A percentile compares a stretch with the other conserved stretches of the same genome.
These are phyloP conservation scores for Colletotrichum melonis DNA, from an alignment of 2,329 filamentous ascomycete species.

Conservation along the genomic window DNA sequence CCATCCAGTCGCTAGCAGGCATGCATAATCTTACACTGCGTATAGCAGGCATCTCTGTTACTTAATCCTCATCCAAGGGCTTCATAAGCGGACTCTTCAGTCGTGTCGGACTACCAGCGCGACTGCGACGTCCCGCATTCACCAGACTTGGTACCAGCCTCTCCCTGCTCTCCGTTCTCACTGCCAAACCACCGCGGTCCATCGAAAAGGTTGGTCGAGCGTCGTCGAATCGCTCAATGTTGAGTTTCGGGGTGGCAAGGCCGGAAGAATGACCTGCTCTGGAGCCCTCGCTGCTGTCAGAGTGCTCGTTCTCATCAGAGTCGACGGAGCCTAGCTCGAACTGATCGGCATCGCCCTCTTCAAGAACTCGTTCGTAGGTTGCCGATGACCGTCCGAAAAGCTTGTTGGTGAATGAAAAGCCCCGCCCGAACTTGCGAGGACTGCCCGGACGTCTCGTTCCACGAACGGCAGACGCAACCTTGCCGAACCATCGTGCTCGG, in stretches of 20 bases:
- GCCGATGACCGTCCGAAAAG: conserved; percentile 70
- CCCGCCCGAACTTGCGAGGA: conserved; percentile 56
- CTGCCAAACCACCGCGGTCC: conserved; percentile 78
- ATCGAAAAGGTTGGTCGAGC: conserved; percentile 55
- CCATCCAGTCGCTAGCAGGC: not conserved
- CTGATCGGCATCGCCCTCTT: conserved; percentile 79
- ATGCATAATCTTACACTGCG: conserved; percentile 16
- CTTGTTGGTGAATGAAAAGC: conserved; percentile 68
- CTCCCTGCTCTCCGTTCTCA: conserved; percentile 89
- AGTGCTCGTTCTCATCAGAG: conserved; percentile 72
- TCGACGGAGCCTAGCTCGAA: conserved; percentile 82
- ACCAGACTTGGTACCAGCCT: conserved; percentile 71
- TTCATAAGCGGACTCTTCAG: conserved; percentile 68
- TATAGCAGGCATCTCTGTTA: not conserved
- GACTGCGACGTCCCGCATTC: conserved; percentile 67
- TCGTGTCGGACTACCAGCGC: conserved; percentile 67
- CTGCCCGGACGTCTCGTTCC: conserved; percentile 56
- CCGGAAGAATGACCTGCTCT: conserved; percentile 72
- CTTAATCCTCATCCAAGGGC: conserved; percentile 50
- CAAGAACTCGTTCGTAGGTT: conserved; percentile 85
- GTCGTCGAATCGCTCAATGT: conserved; percentile 63
- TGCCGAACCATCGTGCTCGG: conserved; percentile 69
- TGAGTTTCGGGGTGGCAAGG: conserved; percentile 73
- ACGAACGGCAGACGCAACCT: conserved; percentile 57
- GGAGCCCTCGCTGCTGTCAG: conserved; percentile 69